Conservation (phyloP, 225 moss, liverwort and hornwort species). For the Polytrichum formosum region DNA sequence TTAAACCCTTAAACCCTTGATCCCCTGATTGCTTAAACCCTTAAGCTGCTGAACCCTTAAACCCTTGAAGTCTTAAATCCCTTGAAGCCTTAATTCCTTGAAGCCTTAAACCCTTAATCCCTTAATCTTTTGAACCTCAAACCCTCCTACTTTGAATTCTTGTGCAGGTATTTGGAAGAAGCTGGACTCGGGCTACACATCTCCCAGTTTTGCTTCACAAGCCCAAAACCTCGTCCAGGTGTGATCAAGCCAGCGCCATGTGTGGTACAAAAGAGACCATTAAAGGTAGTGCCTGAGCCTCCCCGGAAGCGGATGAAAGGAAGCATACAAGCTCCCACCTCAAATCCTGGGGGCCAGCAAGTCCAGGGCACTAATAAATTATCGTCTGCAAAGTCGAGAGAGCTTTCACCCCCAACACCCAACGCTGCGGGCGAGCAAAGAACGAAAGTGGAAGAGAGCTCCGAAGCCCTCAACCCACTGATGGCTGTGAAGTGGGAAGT, state of each 20-base stretch:
- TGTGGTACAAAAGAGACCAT: constrained; percentile 9
- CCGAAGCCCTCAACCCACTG: constrained; percentile 1
- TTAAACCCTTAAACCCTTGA: no score
- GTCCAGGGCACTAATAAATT: constrained; percentile 1
- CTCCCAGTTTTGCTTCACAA: constrained; percentile 49
- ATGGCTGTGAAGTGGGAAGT: constrained; percentile 5
- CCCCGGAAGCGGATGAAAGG: constrained; percentile 39
- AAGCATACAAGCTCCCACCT: constrained; percentile 1
- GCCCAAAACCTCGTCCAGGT: constrained; percentile 43
- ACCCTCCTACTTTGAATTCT: no score
- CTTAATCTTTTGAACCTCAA: no score
- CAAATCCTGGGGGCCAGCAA: constrained; percentile 13
- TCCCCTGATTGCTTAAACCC: no score
- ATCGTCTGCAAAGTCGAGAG: constrained; percentile 12
- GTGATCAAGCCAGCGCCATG: constrained; percentile 22
- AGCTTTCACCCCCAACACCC: constrained; percentile 17
- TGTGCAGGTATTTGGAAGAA: constrained; percentile 45
- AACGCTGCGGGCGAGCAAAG: constrained; percentile 8
- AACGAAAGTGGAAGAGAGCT: constrained; percentile 4
- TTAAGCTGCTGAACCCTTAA: no score
- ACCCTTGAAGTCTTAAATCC: no score
- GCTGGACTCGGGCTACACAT: constrained; percentile 24
- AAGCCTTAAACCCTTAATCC: no score
- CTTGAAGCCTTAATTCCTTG: no score
- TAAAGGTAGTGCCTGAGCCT: constrained; percentile 18